These are phyloP conservation scores for Botrytis hyacinthi DNA, from an alignment of 2,329 filamentous ascomycete species.

Conservation along the genomic window DNA sequence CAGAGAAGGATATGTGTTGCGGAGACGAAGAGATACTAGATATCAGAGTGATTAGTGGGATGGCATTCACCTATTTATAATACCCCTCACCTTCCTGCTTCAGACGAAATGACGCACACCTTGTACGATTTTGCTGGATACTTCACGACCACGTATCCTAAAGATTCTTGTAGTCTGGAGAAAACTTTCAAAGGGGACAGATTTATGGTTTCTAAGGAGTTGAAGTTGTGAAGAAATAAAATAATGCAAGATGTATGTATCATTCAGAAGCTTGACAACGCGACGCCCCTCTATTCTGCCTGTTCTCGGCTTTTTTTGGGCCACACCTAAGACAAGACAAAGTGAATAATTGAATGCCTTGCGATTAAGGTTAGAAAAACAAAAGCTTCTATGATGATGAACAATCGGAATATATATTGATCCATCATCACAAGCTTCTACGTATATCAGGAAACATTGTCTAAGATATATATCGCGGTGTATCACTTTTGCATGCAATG, in stretches of 20 bases:
- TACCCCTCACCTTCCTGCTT: slow-evolving; percentile 21
- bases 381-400: not conserved
- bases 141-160: slow-evolving; percentile 18
- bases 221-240: not conserved
- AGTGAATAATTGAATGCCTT: slow-evolving; percentile 2
- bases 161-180: not conserved
- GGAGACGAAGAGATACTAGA: not conserved
- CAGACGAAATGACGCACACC: slow-evolving; percentile 20
- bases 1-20: not conserved
- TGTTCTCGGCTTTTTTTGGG: slow-evolving; percentile 11
- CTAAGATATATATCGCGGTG: not conserved
- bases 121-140: slow-evolving; percentile 4
- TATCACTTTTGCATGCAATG: not conserved
- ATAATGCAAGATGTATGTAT: slow-evolving; percentile 13
- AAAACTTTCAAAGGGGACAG: slow-evolving; percentile 11
- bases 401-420: not conserved
- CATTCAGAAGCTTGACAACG: slow-evolving; percentile 15
- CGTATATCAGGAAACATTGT: not conserved
- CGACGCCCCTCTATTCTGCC: slow-evolving; percentile 19
- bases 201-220: not conserved
- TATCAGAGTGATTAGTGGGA: slow-evolving; percentile 17
- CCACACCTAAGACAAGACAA: not conserved
- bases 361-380: slow-evolving; percentile 11
- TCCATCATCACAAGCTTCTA: not conserved
- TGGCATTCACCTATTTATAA: slow-evolving; percentile 19